Base-by-base conservation (phyloP, 352 stramenopile genomes). In the Phytopythium boreale region DNA sequence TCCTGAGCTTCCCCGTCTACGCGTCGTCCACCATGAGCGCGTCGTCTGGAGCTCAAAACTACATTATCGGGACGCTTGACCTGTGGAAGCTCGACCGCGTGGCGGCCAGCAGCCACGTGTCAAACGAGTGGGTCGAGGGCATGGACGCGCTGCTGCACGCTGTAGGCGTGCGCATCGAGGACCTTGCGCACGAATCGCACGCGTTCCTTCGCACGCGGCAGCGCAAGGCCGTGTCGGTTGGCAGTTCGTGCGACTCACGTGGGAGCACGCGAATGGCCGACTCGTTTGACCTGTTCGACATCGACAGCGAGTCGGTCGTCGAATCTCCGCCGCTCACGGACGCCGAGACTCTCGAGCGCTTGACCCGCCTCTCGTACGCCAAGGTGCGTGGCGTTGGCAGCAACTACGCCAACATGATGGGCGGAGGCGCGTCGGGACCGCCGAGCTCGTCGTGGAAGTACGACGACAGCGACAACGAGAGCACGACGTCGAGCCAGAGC, bases 1-100 rank as follows among this genome's bases (percentile, higher is more conserved):
- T 90, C 56, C 59, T 92, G n/a, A 92, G 80, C 50, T 75, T 94
- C 46, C 86, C 86, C 0, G 75, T 94, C 50, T 89, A 86, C 59
- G 75, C 79, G 5, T 71, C 75, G 0, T 66, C 67, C 19, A 66
- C 57, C 8, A 63, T 68, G 53, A 64, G 46, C 1, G 27, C 49
- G 2, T 26, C 27, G 47, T 56, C 37, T 0, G 53, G 67, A 5
- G 63, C 71, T 24, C 61, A 73, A 8, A 67, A 41, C 24, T 56
- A 78, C 43, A 84, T 77, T 62, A 81, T 92, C n/a, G 84, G 76
- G 14, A 92, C 84, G 31, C 64, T 92, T 8, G 84, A 92, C 57
- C 44, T 92, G 31, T 92, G 78, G 79, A 85, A 82, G 24, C 62
- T 83, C 1, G 77, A 87, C 26, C 69, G 71, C 29, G 65, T 85